Percentiles rank a stretch among this genome's conserved stretches.
Conservation (phyloP, 805 yeast genomes). For the Suhomyces sp. region DNA sequence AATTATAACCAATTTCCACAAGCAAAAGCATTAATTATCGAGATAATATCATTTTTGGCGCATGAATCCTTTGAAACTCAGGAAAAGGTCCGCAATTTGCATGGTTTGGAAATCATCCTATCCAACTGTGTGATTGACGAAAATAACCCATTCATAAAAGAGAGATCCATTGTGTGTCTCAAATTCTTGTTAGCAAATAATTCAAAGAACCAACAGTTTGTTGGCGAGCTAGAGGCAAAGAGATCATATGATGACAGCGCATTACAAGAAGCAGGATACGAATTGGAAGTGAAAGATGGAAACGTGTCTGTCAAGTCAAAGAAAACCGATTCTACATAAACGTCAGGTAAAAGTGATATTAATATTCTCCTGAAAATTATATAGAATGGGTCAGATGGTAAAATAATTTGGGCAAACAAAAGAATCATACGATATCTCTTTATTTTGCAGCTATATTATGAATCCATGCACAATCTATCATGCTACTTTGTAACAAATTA, state of each 20-base stretch:
- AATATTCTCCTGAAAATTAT: no score
- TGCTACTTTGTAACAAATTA: no score
- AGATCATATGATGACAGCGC: slow-evolving; percentile 56
- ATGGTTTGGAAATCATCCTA: slow-evolving; percentile 68
- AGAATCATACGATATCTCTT: no score
- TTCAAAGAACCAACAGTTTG: slow-evolving; percentile 67
- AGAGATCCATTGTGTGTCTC: slow-evolving; percentile 76
- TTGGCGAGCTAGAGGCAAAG: slow-evolving; percentile 73
- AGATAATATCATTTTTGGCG: slow-evolving; percentile 58
- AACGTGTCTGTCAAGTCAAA: slow-evolving; percentile 50
- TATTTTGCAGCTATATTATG: no score
- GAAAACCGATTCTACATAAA: background rate
- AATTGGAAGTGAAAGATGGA: slow-evolving; percentile 71
- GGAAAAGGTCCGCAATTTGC: slow-evolving; percentile 59
- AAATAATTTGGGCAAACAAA: background rate
- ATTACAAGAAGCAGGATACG: slow-evolving; percentile 69
- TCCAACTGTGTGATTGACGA: slow-evolving; percentile 84
- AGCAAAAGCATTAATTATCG: slow-evolving; percentile 63
- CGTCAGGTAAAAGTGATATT: no score
- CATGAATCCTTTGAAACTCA: slow-evolving; percentile 56
- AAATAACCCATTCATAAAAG: slow-evolving; percentile 85
- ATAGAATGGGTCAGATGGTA: background rate
- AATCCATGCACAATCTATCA: no score
- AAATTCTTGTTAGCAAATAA: slow-evolving; percentile 66
- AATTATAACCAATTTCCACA: slow-evolving; percentile 41